These are phyloP conservation scores for Sporisorium exsertum DNA, from an alignment of 1,284 basidiomycete genomes.

Conservation along the genomic window DNA sequence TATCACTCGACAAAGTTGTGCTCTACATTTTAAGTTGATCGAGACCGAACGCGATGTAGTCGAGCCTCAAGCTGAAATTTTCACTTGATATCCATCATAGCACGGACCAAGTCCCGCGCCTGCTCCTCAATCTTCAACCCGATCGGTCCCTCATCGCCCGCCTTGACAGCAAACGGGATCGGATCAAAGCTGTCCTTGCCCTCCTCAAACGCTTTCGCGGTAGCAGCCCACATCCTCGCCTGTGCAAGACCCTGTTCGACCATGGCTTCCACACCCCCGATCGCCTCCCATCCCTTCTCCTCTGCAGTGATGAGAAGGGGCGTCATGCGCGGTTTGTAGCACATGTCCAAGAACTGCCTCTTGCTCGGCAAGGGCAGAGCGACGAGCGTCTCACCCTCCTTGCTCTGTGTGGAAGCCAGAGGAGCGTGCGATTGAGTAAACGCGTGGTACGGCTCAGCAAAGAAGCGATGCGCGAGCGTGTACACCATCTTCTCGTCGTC, in stretches of 20 bases:
- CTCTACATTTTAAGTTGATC: too few relatives aligned
- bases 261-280: conserved; percentile 69
- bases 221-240: conserved; percentile 64
- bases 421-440: conserved; percentile 1
- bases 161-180: conserved; percentile 37
- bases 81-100: conserved; percentile 44
- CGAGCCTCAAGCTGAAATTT: too few relatives aligned
- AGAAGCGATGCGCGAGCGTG: conserved; percentile 53
- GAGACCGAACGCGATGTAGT: background rate
- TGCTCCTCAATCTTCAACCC: conserved; percentile 40
- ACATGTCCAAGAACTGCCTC: conserved; percentile 69
- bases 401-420: background rate
- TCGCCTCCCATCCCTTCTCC: conserved; percentile 55
- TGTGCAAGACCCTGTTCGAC: conserved; percentile 70
- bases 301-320: conserved; percentile 59
- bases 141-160: conserved; percentile 47
- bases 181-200: conserved; percentile 37
- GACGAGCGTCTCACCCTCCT: conserved; percentile 4
- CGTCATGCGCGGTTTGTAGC: conserved; percentile 69
- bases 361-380: conserved; percentile 48
- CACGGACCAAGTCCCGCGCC: conserved; percentile 34
- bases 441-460: conserved; percentile 32
- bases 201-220: conserved; percentile 34
- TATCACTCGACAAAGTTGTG: too few relatives aligned
- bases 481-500: conserved; percentile 66